Evolutionary conservation across 1,284 basidiomycete species (phyloP), one percentile per base, ranked within the genome.

Genomic region (Malassezia equina): DNA sequence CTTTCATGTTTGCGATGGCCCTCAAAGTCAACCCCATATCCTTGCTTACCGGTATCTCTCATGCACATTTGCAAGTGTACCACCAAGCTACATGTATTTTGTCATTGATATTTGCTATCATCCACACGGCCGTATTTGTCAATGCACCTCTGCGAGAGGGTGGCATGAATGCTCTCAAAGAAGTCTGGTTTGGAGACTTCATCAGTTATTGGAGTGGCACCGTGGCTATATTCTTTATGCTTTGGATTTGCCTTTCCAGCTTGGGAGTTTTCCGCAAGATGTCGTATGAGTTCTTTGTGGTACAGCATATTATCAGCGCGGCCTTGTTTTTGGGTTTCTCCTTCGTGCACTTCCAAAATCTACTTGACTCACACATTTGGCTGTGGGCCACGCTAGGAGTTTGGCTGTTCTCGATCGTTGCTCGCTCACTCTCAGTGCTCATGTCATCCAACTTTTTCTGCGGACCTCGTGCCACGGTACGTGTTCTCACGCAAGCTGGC

Each of bases 211-310:
- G 62, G 7, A 65, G 63, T 0, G 68, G 68, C 25, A 61, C 64
- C 19, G 57, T 64, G 6, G 64, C 62, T 1, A 61, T 66, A 21
- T 63, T 51, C 1, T 52, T 64, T 12, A 52, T 67, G 5, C 59
- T 66, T 32, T 56, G 66, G 17, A 60, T 70, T 11, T 60, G 61
- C 7, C 57, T 62, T 23, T 64, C 64, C 4, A 67, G 65, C 52
- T 29, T 61, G n/a, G 55, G 60, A 1, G 55, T 60, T 13, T 52
- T 73, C 15, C 56, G 71, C 3, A 59, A 63, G 17, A 47, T 63
- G 33, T 66, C 59, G 28, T 74, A 74, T 60, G 65, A 71, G 47
- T 60, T 74, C 19, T 74, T 71, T 40, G 60, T 71, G 28, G 47
- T 66, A 25, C 55, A 68, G 15, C 71, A 74, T 44, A 55, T 73